Conservation (phyloP, 768 basidiomycete species). For the Tulasnella sp. region DNA sequence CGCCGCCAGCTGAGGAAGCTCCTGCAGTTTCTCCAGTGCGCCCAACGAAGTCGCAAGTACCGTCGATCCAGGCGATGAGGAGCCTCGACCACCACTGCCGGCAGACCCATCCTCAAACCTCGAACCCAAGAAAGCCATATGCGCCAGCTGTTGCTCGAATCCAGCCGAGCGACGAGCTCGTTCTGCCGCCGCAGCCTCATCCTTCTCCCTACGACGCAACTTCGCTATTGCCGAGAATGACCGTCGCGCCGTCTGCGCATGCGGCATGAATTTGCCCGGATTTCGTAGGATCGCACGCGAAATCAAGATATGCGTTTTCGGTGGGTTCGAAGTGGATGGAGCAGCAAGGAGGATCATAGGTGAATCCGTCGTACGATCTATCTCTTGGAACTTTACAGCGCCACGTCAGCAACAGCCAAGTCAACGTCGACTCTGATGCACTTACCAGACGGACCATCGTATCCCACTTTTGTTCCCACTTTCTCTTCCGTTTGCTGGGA, state of each 20-base stretch:
- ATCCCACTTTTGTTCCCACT: conserved; percentile 18
- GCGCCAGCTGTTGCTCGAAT: conserved; percentile 8
- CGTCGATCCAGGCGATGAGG: conserved; percentile 9
- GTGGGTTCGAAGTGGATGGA: not conserved
- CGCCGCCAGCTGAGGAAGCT: conserved; percentile 4
- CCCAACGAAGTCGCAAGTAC: conserved; percentile 1
- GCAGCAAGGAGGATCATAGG: conserved; percentile 17
- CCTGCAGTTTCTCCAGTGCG: conserved; percentile 11
- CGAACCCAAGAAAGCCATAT: conserved; percentile 1
- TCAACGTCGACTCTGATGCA: not conserved
- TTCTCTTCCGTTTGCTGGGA: conserved; percentile 14
- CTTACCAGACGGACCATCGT: conserved; percentile 14
- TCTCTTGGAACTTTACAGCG: conserved; percentile 17
- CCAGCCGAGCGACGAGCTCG: conserved; percentile 2
- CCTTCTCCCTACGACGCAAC: conserved; percentile 12
- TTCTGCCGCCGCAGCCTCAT: conserved; percentile 1
- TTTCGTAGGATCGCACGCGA: conserved; percentile 12
- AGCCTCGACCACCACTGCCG: conserved; percentile 4
- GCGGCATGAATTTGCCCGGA: conserved; percentile 14
- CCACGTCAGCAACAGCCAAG: not conserved
- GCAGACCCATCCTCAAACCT: conserved; percentile 3
- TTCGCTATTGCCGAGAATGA: conserved; percentile 12
- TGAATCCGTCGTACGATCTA: conserved; percentile 18
- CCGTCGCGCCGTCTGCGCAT: conserved; percentile 13
- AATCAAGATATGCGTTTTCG: conserved; percentile 15